Evolutionary conservation across 2,329 filamentous ascomycete genomes (phyloP).

Genomic region (Venturia effusa): DNA sequence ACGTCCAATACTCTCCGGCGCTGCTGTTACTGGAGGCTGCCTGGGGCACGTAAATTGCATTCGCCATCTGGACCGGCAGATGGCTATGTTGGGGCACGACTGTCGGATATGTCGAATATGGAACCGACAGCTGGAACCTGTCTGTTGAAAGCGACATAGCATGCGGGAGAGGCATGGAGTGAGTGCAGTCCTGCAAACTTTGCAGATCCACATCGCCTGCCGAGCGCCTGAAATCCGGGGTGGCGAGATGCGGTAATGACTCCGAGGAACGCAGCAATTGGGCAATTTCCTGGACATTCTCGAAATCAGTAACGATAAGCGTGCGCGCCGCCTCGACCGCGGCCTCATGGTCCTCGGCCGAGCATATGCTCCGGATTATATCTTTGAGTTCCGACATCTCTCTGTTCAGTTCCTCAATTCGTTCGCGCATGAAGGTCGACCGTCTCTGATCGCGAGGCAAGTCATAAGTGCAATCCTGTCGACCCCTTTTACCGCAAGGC

Average conservation of each 20-base stretch:
- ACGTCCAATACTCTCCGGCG: not conserved
- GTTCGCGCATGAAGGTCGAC: conserved; percentile 13
- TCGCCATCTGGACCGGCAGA: not conserved
- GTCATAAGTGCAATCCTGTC: conserved; percentile 15
- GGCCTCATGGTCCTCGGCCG: not conserved
- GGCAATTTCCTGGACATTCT: not conserved
- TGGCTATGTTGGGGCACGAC: not conserved
- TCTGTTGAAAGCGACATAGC: not conserved
- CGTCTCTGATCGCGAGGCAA: conserved; percentile 13
- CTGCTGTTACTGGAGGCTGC: not conserved
- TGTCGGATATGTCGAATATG: not conserved
- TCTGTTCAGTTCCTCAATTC: conserved; percentile 8
- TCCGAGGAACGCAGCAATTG: not conserved
- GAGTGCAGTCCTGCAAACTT: not conserved
- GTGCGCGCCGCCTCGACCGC: not conserved
- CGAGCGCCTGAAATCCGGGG: not conserved
- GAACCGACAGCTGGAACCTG: not conserved
- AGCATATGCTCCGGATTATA: conserved; percentile 1
- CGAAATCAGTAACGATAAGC: not conserved
- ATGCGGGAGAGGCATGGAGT: not conserved
- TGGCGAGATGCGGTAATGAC: not conserved
- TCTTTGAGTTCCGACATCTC: conserved; percentile 4
- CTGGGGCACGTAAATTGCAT: not conserved
- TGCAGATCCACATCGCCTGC: not conserved
- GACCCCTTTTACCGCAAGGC: conserved; percentile 13